Evolutionary conservation across 495 filamentous ascomycete species (phyloP).

Genomic region (Penicillium ochrochloron): DNA sequence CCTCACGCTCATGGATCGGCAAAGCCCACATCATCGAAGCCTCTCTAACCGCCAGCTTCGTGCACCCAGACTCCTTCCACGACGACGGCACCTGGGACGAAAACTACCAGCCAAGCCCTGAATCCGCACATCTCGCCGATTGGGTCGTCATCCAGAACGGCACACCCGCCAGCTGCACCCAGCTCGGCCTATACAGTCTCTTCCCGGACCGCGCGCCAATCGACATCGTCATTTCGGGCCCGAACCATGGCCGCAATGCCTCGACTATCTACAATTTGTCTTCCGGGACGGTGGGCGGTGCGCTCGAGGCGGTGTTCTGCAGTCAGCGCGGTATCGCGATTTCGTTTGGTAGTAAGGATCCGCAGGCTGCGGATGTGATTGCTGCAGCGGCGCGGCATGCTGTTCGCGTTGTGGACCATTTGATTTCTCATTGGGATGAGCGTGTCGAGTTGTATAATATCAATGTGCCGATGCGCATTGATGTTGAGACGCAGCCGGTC

Average conservation of each 20-base stretch:
- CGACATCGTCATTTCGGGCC: slow-evolving; percentile 87
- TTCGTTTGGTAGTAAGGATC: slow-evolving; percentile 78
- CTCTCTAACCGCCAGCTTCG: slow-evolving; percentile 81
- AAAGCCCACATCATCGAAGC: slow-evolving; percentile 95
- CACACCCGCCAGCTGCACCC: slow-evolving; percentile 84
- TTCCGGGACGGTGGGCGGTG: slow-evolving; percentile 88
- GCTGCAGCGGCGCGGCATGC: slow-evolving; percentile 66
- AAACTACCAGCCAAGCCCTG: slow-evolving; percentile 41
- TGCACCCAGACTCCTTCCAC: slow-evolving; percentile 64
- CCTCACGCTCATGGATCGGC: slow-evolving; percentile 95
- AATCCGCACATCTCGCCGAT: slow-evolving; percentile 34
- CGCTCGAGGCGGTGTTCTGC: slow-evolving; percentile 88
- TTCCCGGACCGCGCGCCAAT: slow-evolving; percentile 74
- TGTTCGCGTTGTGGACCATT: slow-evolving; percentile 74
- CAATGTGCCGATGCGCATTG: slow-evolving; percentile 74
- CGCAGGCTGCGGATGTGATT: slow-evolving; percentile 72
- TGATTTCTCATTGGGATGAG: slow-evolving; percentile 72
- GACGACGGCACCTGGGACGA: slow-evolving; percentile 56
- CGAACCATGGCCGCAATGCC: slow-evolving; percentile 94
- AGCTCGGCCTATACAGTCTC: slow-evolving; percentile 88
- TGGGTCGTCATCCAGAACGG: slow-evolving; percentile 90
- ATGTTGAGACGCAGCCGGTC: slow-evolving; percentile 66
- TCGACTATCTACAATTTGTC: slow-evolving; percentile 89
- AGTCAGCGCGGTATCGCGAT: slow-evolving; percentile 76
- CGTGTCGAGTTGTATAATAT: slow-evolving; percentile 83